phyloP scores from a whole-genome alignment of 2,329 filamentous ascomycete species.

The Endoconidiophora polonica region DNA sequence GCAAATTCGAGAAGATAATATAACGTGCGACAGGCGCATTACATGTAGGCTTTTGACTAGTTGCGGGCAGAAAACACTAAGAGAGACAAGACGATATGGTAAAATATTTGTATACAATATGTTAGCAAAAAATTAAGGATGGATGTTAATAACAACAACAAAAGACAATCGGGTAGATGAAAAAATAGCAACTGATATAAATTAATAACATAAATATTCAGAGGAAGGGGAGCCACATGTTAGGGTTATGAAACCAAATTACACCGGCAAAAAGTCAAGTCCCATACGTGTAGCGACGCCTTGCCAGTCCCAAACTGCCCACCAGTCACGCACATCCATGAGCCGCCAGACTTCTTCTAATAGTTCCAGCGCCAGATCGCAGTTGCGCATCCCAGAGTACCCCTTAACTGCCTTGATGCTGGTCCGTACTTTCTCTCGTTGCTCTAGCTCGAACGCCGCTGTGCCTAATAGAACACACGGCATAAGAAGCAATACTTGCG shows the following conservation, averaged over 20 bases:
- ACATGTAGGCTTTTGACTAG: too few species aligned
- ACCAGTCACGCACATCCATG: conserved; percentile 42
- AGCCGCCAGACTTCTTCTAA: conserved; percentile 42
- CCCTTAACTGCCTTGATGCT: conserved; percentile 34
- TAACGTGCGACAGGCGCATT: too few species aligned
- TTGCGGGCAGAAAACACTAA: too few species aligned
- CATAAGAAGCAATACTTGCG: conserved; percentile 41
- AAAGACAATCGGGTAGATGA: too few species aligned
- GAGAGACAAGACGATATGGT: too few species aligned
- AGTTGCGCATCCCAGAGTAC: conserved; percentile 44
- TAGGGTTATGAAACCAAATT: conserved; percentile 13
- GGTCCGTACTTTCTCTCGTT: conserved; percentile 34
- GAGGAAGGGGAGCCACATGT: neutral
- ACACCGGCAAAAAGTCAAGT: conserved; percentile 38
- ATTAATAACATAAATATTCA: too few species aligned
- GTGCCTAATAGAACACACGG: conserved; percentile 45
- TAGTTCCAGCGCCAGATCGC: conserved; percentile 34
- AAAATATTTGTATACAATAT: too few species aligned
- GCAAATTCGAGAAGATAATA: too few species aligned
- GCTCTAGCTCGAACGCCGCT: conserved; percentile 35
- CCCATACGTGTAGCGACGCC: conserved; percentile 34
- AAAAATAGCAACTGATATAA: too few species aligned
- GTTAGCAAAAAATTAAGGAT: too few species aligned
- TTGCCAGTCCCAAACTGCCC: conserved; percentile 48
- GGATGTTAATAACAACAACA: too few species aligned